Conservation (phyloP, 2,329 filamentous ascomycete species). For the Alternaria hordeiaustralica region DNA sequence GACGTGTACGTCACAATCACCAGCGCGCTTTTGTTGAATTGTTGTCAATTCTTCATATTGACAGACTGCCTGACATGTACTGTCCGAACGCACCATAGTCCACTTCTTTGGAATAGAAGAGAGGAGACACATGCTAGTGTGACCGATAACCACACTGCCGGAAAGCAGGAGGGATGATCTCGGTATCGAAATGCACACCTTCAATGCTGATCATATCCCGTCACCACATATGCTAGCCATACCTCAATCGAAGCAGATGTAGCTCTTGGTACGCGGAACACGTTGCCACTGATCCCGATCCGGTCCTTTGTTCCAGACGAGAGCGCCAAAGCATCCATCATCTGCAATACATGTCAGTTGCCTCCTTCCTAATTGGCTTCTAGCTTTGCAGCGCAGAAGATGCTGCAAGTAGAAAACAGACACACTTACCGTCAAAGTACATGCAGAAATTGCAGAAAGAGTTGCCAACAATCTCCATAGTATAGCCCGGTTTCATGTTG, state of each 20-base stretch:
- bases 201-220: background rate
- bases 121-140: background rate
- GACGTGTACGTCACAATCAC: background rate
- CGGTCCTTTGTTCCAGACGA: background rate
- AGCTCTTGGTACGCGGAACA: background rate
- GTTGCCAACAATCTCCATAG: too few species aligned
- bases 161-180: background rate
- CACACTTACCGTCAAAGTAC: background rate
- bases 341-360: background rate
- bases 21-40: background rate
- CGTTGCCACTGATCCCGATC: too few species aligned
- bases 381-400: background rate
- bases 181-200: background rate
- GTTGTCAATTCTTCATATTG: background rate
- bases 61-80: background rate
- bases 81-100: background rate
- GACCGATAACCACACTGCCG: background rate
- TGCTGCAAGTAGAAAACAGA: too few species aligned
- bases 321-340: background rate
- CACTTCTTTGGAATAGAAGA: background rate
- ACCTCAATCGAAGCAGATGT: background rate
- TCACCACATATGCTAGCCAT: background rate
- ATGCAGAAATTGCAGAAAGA: background rate
- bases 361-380: background rate
- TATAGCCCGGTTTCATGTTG: too few species aligned